Base-by-base conservation (phyloP, 768 basidiomycete genomes). In the Hygrophorus pudorinus region DNA sequence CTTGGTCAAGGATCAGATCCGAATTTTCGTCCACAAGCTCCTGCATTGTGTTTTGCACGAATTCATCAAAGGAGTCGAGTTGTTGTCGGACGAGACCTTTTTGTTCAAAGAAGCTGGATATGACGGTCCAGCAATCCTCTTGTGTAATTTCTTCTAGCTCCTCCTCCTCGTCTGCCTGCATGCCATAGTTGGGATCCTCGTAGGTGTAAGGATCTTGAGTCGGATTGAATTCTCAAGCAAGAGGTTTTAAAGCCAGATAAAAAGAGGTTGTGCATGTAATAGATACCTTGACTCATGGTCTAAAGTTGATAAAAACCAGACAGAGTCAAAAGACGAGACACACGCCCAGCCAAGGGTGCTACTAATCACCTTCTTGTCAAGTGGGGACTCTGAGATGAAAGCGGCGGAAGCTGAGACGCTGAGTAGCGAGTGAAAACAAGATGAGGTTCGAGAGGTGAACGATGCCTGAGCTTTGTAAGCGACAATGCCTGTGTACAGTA, bases 1-100 rank as follows among this genome's bases (percentile, higher is more conserved):
- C 85, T 65, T 98, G 96, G 66, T 98, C 94, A 38, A 99, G 71
- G 51, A 94, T 92, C 57, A 99, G 78, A 55, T 90, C 89, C n/a
- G 83, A 67, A 51, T 89, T 89, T 66, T 99, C 96, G 60, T 97
- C 96, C 16, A 99, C 93, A 18, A 99, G 74, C 61, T 98, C 96
- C 65, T 98, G 94, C 92, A 99, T 96, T 11, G 92, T 97, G 55
- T 97, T 97, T 59, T 97, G 91, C 28, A 99, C 89, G 57, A 98
- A 99, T 66, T 98, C 94, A 60, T 99, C 92, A 64, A 94, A 99
- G 9, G 89, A 93, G 67, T 94, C 92, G 43, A 98, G 79, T 61
- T 99, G 96, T 60, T 99, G 96, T 38, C 90, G 79, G 42, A 98
- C 96, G 48, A 99, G 83, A 65, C 94, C 94, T 63, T 94, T 96